Evolutionary conservation across 1,284 basidiomycete genomes (phyloP), one percentile per base, ranked within the genome.

Genomic region (Pseudozyma hubeiensis): DNA sequence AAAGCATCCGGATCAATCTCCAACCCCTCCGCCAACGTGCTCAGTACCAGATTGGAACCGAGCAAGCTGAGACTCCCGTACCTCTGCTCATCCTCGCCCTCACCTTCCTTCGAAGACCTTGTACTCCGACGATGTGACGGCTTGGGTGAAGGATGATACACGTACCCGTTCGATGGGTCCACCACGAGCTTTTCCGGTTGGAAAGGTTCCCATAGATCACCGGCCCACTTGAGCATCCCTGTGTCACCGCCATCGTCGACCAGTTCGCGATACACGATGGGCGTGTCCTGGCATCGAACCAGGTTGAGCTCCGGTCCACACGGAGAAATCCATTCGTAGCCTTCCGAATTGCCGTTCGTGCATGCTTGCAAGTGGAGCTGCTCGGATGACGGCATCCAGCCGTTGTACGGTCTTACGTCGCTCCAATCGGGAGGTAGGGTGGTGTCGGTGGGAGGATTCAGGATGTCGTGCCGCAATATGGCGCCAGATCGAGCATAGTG

Each of bases 111-210:
- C 24, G 24, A 24, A 24, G 40, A 48, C 43, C 43, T 44, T 16
- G 40, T 7, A n/a, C 40, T 17, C 7, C 39, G 34, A 3, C 57
- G 48, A 2, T 47, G 16, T 8, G 56, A 56, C 1, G 53, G 48
- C 8, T 49, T 29, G 0, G 83, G 83, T 1, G 81, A 84, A 1
- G 83, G 84, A 54, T 85, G 84, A 41, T 82, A 85, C 2, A 85
- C 71, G 44, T 84, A 84, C 6, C 84, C 84, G 7, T 76, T 76
- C 3, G 16, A 24, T 3, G 64, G 50, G 58, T 84, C 81, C 16
- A 80, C 74, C 13, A 66, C 56, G 7, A 84, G 64, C 5, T 53
- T 13, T 2, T 69, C 49, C 0, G 84, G 81, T 5, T 64, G 53
- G 46, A 85, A 85, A 2, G 58, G 53, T 7, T 48, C 57, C 3